These are phyloP conservation scores for Penicillium odoratum DNA, from an alignment of 495 filamentous ascomycete species.

Conservation along the genomic window DNA sequence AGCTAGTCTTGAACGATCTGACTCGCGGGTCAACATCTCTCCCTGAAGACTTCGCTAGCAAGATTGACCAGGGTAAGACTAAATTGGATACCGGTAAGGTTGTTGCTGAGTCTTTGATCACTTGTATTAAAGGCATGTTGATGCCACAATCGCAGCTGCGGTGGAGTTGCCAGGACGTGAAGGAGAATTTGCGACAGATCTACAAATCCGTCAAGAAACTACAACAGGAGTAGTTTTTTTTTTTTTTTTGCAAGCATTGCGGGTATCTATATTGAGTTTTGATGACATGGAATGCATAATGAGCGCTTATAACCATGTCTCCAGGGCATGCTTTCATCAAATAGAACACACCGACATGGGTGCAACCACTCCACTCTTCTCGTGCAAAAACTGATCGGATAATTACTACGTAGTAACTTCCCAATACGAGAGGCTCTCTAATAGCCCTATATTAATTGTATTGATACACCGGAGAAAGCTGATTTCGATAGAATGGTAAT, in stretches of 20 bases:
- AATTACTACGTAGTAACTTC: too few species aligned
- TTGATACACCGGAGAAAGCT: too few species aligned
- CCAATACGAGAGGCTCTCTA: too few species aligned
- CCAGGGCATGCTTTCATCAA: background rate
- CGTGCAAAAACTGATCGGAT: too few species aligned
- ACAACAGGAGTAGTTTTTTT: background rate
- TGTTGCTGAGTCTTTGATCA: constrained; percentile 39
- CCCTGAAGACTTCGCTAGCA: constrained; percentile 39
- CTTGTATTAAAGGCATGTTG: constrained; percentile 50
- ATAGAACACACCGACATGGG: background rate
- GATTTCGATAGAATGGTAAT: too few species aligned
- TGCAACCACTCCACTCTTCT: background rate
- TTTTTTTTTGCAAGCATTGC: background rate
- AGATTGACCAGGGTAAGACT: constrained; percentile 36
- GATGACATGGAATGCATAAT: background rate
- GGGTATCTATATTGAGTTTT: constrained; percentile 4
- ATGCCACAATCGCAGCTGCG: constrained; percentile 38
- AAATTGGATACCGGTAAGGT: constrained; percentile 28
- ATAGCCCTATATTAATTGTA: too few species aligned
- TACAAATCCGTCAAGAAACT: constrained; percentile 25
- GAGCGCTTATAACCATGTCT: background rate
- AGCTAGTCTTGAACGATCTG: constrained; percentile 45
- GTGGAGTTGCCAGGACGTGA: constrained; percentile 41
- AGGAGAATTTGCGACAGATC: constrained; percentile 27
- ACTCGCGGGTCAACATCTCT: constrained; percentile 35